phyloP scores from a whole-genome alignment of 495 filamentous ascomycete genomes.

The Penicillium nucicola region DNA sequence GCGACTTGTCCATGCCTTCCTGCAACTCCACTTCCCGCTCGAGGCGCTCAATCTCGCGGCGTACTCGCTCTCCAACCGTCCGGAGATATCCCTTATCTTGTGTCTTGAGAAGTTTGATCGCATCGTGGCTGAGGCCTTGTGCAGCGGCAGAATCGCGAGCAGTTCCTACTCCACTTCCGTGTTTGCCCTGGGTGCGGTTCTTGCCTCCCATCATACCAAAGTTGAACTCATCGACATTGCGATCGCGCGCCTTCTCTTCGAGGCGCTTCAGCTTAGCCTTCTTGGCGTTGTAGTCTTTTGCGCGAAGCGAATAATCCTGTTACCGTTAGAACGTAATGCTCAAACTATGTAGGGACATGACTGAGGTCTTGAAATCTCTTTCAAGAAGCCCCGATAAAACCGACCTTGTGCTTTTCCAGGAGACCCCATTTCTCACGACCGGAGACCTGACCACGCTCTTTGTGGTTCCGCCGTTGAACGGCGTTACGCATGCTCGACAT shows the following conservation, averaged over 20 bases:
- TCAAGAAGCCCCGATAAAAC: neutral
- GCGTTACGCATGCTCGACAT: slow-evolving; percentile 87
- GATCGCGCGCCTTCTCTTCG: slow-evolving; percentile 73
- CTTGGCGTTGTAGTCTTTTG: slow-evolving; percentile 84
- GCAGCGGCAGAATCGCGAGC: slow-evolving; percentile 36
- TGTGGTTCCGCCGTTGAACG: slow-evolving; percentile 72
- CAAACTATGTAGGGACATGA: neutral
- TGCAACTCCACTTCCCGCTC: slow-evolving; percentile 51
- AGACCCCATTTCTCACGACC: slow-evolving; percentile 81
- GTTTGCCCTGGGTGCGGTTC: slow-evolving; percentile 53
- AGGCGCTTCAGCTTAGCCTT: slow-evolving; percentile 75
- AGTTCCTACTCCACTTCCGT: slow-evolving; percentile 48
- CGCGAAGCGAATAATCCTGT: slow-evolving; percentile 88
- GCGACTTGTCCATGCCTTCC: slow-evolving; percentile 28
- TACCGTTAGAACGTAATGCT: slow-evolving; percentile 14
- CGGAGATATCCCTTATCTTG: slow-evolving; percentile 90
- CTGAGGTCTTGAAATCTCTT: neutral
- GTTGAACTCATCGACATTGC: slow-evolving; percentile 96
- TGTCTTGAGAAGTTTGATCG: slow-evolving; percentile 87
- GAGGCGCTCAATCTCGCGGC: slow-evolving; percentile 56
- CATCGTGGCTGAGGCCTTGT: slow-evolving; percentile 55
- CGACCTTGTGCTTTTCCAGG: slow-evolving; percentile 83
- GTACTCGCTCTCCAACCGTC: slow-evolving; percentile 58
- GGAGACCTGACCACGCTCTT: slow-evolving; percentile 81
- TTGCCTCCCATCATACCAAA: slow-evolving; percentile 76